phyloP scores from a whole-genome alignment of 2,329 filamentous ascomycete species.

The Didymella pinodella region DNA sequence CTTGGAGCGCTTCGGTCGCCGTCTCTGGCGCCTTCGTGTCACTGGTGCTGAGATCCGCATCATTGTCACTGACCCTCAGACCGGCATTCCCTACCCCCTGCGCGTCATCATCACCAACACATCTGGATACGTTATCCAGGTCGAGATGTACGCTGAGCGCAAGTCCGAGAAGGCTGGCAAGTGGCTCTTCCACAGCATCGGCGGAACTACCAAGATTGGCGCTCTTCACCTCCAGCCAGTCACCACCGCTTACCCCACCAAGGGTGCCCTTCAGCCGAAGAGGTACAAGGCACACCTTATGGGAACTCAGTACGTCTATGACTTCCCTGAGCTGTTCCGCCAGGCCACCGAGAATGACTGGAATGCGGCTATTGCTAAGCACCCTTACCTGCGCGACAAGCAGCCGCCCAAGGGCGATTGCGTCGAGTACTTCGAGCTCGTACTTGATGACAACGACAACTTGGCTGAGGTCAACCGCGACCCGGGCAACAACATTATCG shows the following conservation, averaged over 20 bases:
- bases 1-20: conserved; percentile 93
- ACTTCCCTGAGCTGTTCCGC: conserved; percentile 99
- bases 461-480: conserved; percentile 93
- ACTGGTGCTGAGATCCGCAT: conserved; percentile 98
- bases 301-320: conserved; percentile 99
- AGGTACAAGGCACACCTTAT: conserved; percentile 99
- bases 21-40: conserved; percentile 95
- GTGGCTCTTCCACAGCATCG: conserved; percentile 98
- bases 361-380: conserved; percentile 76
- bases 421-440: conserved; percentile 91
- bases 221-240: conserved; percentile 93
- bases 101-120: conserved; percentile 98
- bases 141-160: conserved; percentile 96
- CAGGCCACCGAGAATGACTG: conserved; percentile 97
- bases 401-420: conserved; percentile 88
- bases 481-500: conserved; percentile 91
- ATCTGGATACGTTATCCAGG: conserved; percentile 95
- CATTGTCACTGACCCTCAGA: conserved; percentile 89
- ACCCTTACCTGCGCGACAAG: conserved; percentile 77
- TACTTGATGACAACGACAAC: conserved; percentile 92
- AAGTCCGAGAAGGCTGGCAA: conserved; percentile 94
- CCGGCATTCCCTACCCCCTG: conserved; percentile 86
- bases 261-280: conserved; percentile 98
- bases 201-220: conserved; percentile 92
- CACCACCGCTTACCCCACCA: conserved; percentile 91